A percentile compares a stretch with the other conserved stretches of the same genome.
Conservation (phyloP, 495 filamentous ascomycete species). For the Daldinia bambusicola region DNA sequence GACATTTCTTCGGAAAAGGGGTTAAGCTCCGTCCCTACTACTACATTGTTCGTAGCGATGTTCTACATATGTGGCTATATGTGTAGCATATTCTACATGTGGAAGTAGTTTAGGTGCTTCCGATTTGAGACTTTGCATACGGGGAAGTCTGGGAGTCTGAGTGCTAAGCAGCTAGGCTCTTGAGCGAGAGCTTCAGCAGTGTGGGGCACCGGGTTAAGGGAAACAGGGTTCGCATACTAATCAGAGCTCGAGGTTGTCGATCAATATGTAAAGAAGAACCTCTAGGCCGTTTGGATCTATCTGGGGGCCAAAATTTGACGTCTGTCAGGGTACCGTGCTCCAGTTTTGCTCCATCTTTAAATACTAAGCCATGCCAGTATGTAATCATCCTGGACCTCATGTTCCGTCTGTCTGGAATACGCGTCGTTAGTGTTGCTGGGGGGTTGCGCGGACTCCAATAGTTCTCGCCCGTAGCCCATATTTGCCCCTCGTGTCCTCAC, state of each 20-base stretch:
- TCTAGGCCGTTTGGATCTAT: not conserved
- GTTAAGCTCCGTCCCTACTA: conserved; percentile 1
- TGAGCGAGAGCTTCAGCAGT: conserved; percentile 16
- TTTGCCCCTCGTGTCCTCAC: not conserved
- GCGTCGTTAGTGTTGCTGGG: not conserved
- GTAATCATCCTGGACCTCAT: not conserved
- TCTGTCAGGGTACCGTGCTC: not conserved
- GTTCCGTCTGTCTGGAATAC: conserved; percentile 6
- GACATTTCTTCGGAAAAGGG: conserved; percentile 7
- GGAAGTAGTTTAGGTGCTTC: conserved; percentile 2
- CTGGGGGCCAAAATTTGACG: not conserved
- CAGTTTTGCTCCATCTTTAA: not conserved
- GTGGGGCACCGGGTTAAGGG: conserved; percentile 30
- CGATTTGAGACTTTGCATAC: not conserved
- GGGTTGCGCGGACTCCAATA: not conserved
- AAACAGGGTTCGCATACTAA: conserved; percentile 3
- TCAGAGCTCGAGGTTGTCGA: not conserved
- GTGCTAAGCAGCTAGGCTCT: conserved; percentile 3
- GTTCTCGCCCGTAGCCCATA: not conserved
- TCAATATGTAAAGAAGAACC: not conserved
- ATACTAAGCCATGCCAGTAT: not conserved
- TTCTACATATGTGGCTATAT: not conserved
- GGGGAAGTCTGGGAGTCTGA: not conserved
- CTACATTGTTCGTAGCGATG: conserved; percentile 2
- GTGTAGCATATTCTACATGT: not conserved